Base-by-base conservation (phyloP, 495 filamentous ascomycete species). In the Lepraria neglecta region DNA sequence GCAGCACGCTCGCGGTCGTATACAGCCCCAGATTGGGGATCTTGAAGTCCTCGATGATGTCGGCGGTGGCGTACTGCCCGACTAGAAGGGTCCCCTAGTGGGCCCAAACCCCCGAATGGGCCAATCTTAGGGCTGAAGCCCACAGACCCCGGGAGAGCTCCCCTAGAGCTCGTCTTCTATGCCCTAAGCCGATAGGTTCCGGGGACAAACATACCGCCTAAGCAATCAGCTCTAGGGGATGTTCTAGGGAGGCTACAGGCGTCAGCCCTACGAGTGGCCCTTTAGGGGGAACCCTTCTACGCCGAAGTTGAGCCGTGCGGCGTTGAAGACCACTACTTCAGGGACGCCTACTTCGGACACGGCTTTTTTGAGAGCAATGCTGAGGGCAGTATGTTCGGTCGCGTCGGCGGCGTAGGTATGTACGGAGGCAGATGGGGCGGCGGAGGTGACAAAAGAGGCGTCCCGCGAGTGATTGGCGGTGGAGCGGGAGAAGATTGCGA, bases 1-100 rank as follows among this genome's bases (percentile, higher is more conserved):
- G 64, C 79, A 86, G 61, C 73, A 84, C 3, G 81, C 76, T 12
- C 81, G 82, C 48, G 51, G 60, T 65, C 15, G 63, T 65, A 42
- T 61, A 65, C 15, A 64, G 62, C 9, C 64, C 64, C 9, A 66
- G 45, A 33, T 66, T 66, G 2, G 64, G 55, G 28, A 65, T 56
- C 28, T 65, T 65, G 30, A 66, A 66, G 14, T 65, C 62, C 21
- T 9, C 30, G 31, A 65, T 24, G 12, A 66, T 65, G 40, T 66
- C 64, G 14, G 24, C 55, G 40, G 54, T 0, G 14, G 63, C 15
- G 52, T 66, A 66, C 54, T 59, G 33, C 5, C 62, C 62, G 35
- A 66, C 61, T n/a, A n/a, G 24, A 24, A 24, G 24, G 24, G 24
- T 24, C 24, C 24, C 2, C 24, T 24, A 24, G 24, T 24, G 24